Percentiles rank a stretch among this genome's conserved stretches.
Conservation (phyloP, 1,284 basidiomycete genomes). For the Singerocomus inundabilis region DNA sequence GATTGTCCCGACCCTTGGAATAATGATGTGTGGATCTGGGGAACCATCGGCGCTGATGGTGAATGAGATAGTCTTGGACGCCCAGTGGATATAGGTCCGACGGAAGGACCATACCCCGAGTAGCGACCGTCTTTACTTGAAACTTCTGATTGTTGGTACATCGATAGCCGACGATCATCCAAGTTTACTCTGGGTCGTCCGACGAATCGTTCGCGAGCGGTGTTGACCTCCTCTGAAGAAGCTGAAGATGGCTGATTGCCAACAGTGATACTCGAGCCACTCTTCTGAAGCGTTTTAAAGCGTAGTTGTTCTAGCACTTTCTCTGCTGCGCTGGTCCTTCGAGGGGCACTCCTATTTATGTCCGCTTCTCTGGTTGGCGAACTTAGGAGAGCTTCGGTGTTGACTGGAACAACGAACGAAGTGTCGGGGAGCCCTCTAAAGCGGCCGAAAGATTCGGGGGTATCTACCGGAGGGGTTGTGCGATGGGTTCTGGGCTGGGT, state of each 20-base stretch:
- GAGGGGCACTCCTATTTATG: slow-evolving; percentile 14
- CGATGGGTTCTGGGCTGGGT: slow-evolving; percentile 28
- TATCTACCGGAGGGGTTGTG: slow-evolving; percentile 24
- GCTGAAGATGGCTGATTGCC: slow-evolving; percentile 17
- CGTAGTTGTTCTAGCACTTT: slow-evolving; percentile 56
- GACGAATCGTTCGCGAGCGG: slow-evolving; percentile 16
- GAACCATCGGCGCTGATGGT: slow-evolving; percentile 39
- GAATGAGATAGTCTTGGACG: slow-evolving; percentile 49
- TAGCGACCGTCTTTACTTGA: slow-evolving; percentile 25
- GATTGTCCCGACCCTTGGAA: slow-evolving; percentile 24
- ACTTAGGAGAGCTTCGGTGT: slow-evolving; percentile 28
- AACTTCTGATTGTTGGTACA: slow-evolving; percentile 26
- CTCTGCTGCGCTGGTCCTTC: slow-evolving; percentile 57
- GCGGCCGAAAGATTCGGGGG: slow-evolving; percentile 25
- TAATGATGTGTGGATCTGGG: slow-evolving; percentile 31
- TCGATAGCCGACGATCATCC: slow-evolving; percentile 27
- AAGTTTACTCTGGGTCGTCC: slow-evolving; percentile 33
- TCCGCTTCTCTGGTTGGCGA: slow-evolving; percentile 26
- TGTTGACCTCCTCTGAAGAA: slow-evolving; percentile 19
- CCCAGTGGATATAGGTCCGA: slow-evolving; percentile 29
- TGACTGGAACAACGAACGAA: slow-evolving; percentile 27
- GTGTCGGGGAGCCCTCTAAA: slow-evolving; percentile 34
- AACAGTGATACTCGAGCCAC: slow-evolving; percentile 35
- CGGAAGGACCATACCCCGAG: slow-evolving; percentile 23
- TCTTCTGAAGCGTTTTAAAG: slow-evolving; percentile 46